Evolutionary conservation across 2,329 filamentous ascomycete species (phyloP).

Genomic region (Torrubiella hemipterigena): DNA sequence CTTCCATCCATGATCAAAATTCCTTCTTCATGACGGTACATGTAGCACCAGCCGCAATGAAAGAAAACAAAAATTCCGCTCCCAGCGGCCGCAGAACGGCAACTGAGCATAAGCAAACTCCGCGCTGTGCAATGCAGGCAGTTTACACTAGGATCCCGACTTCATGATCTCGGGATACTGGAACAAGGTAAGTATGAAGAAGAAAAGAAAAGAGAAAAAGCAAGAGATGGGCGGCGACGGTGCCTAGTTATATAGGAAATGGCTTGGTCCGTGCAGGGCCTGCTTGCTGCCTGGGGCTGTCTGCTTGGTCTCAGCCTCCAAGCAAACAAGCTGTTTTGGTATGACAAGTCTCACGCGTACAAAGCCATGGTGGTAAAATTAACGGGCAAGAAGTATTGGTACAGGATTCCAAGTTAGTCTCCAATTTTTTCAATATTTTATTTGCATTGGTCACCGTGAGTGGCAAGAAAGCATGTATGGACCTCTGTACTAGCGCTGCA

Average conservation of each 20-base stretch:
- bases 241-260: constrained; percentile 14
- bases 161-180: constrained; percentile 30
- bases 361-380: no score
- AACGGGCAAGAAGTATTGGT: no score
- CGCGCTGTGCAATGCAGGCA: constrained; percentile 43
- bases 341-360: no score
- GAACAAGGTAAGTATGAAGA: constrained; percentile 42
- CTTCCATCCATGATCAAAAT: neutral
- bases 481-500: no score
- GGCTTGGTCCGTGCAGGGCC: constrained; percentile 13
- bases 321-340: neutral
- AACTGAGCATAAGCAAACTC: constrained; percentile 34
- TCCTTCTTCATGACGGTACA: constrained; percentile 31
- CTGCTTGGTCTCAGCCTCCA: no score
- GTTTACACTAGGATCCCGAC: constrained; percentile 25
- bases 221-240: neutral
- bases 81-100: constrained; percentile 39
- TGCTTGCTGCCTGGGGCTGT: constrained; percentile 8
- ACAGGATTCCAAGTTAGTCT: no score
- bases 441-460: no score
- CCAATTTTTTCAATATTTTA: no score
- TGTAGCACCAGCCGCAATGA: constrained; percentile 28
- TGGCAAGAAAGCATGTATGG: no score
- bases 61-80: constrained; percentile 37
- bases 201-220: constrained; percentile 14